Conservation (phyloP, 495 filamentous ascomycete species). For the Tetracladium setigerum region DNA sequence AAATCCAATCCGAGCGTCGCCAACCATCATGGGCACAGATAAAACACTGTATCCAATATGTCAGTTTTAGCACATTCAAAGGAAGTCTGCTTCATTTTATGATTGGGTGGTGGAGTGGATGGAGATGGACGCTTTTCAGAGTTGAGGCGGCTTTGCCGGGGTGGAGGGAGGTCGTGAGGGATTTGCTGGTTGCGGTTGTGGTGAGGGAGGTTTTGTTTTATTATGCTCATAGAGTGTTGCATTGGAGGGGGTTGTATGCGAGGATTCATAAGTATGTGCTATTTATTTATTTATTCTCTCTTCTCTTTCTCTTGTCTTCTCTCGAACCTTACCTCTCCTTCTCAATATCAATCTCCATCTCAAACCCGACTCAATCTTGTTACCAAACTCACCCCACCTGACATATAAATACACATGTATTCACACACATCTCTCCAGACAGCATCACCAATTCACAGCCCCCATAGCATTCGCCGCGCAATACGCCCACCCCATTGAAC, state of each 20-base stretch:
- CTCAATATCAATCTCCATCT: too few relatives aligned
- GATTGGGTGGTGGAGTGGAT: slow-evolving; percentile 20
- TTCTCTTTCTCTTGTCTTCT: too few relatives aligned
- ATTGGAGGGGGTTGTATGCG: slow-evolving; percentile 40
- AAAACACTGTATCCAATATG: slow-evolving; percentile 35
- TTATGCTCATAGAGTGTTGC: slow-evolving; percentile 46
- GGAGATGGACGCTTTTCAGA: slow-evolving; percentile 28
- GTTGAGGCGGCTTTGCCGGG: slow-evolving; percentile 29
- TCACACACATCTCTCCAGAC: too few relatives aligned
- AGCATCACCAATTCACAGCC: slow-evolving; percentile 50
- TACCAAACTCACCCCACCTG: too few relatives aligned
- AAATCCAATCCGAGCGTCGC: slow-evolving; percentile 45
- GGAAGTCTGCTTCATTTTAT: slow-evolving; percentile 29
- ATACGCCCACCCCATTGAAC: slow-evolving; percentile 52
- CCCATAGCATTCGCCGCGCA: slow-evolving; percentile 51
- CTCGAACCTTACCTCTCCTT: too few relatives aligned
- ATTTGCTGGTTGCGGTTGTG: slow-evolving; percentile 39
- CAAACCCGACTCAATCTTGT: too few relatives aligned
- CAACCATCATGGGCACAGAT: slow-evolving; percentile 41
- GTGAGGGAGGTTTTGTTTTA: slow-evolving; percentile 49
- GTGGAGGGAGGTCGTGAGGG: slow-evolving; percentile 25
- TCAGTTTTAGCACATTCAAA: slow-evolving; percentile 39
- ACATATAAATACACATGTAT: too few relatives aligned
- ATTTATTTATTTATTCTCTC: too few relatives aligned
- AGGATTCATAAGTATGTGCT: too few relatives aligned